Base-by-base conservation (phyloP, 1,139 yeast genomes). In the Saccharomyces uvarum region DNA sequence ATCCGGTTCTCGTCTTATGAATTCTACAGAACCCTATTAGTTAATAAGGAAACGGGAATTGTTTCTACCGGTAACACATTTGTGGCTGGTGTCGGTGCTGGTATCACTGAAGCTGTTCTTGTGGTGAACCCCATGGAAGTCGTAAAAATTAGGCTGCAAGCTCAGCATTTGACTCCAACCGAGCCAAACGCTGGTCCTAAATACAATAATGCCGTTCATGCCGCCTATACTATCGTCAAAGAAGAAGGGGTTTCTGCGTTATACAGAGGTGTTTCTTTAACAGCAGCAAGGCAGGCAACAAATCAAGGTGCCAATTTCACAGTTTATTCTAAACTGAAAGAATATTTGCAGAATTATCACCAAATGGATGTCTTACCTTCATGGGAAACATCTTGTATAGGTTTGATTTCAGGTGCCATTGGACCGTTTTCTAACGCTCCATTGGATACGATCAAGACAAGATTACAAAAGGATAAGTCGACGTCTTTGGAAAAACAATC, bases 371-470 rank as follows among this genome's bases (percentile, higher is more conserved):
- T 68, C 52, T 81, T 93, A 61, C 97, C 99, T 56, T 78, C 95
- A 42, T 91, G 95, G 90, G 96, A 93, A 76, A 93, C 98, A 46
- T 89, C 97, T 26, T 75, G 83, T 61, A 87, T 91, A 68, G 99
- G 99, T 57, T 81, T 93, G 65, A 74, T 89, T 56, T 88, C 96
- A 52, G 99, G 99, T 74, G 98, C 97, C 28, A 83, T 93, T 70
- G 99, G 99, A 52, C 99, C 99, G 13, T 84, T 93, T 71, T 89
- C 97, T 56, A 93, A 93, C 70, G 98, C 98, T 61, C 99, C 99
- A 32, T 80, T 93, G 67, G 99, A 93, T 73, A 93, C 98, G 61
- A 91, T 93, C 72, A 93, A 93, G 75, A 93, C 99, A 49, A 82
- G 99, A 73, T 84, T 93, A 81, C 99, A 93, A 75, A 88, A 91